phyloP scores from a whole-genome alignment of 148 eudicot species.

The Silene latifolia region DNA sequence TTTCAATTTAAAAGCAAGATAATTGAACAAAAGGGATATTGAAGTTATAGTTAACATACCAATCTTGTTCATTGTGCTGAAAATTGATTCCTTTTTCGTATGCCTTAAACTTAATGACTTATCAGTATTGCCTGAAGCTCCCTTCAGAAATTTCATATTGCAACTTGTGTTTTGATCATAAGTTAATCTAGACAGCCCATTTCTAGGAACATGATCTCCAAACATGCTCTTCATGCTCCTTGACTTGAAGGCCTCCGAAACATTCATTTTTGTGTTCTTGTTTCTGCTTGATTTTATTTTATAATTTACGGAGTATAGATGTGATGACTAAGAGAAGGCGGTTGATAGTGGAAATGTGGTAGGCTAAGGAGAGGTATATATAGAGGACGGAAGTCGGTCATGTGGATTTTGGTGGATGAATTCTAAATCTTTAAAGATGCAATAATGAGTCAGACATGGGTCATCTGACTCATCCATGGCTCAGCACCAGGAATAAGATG shows the following conservation, averaged over 20 bases:
- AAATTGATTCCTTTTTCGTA: not conserved
- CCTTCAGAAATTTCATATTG: slow-evolving; percentile 8
- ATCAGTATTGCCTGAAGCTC: not conserved
- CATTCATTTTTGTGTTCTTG: not conserved
- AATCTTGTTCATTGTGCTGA: slow-evolving; percentile 19
- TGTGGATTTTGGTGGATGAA: too few species aligned
- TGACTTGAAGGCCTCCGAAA: slow-evolving; percentile 16
- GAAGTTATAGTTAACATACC: slow-evolving; percentile 8
- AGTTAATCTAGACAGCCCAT: slow-evolving; percentile 4
- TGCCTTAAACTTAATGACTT: not conserved
- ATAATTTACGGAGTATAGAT: too few species aligned
- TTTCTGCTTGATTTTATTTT: too few species aligned
- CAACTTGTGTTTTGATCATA: not conserved
- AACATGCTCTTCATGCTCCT: slow-evolving; percentile 26
- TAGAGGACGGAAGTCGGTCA: too few species aligned
- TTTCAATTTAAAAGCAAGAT: too few species aligned
- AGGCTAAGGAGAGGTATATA: too few species aligned
- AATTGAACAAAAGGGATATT: too few species aligned
- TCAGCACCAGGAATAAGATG: not conserved
- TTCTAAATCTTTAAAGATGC: not conserved
- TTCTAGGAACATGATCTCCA: slow-evolving; percentile 19
- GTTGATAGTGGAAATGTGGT: too few species aligned
- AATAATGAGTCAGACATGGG: slow-evolving; percentile 11
- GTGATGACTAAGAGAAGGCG: too few species aligned
- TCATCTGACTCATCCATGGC: slow-evolving; percentile 10